Conservation (phyloP, 192 early-diverging fungal genomes). For the Linnemannia schmuckeri region DNA sequence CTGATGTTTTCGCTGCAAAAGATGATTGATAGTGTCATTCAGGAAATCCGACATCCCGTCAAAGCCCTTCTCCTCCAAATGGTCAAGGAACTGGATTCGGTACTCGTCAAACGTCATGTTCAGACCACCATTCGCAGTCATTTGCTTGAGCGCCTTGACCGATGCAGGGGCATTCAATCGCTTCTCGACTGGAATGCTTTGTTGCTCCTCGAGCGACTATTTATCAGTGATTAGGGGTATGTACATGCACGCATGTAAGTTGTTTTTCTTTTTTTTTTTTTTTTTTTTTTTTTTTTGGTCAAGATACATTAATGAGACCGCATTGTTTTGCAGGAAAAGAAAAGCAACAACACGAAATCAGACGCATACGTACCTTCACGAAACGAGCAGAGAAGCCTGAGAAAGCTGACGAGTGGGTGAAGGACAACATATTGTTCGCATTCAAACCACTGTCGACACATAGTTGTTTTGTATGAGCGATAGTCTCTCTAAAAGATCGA, state of each 20-base stretch:
- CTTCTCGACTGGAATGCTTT: conserved; percentile 31
- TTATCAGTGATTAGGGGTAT: neutral
- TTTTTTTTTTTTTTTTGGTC: neutral
- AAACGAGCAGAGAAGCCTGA: conserved; percentile 58
- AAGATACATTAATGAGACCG: conserved; percentile 12
- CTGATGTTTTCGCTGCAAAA: conserved; percentile 34
- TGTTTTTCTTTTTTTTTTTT: neutral
- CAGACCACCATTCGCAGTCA: conserved; percentile 38
- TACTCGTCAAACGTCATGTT: conserved; percentile 54
- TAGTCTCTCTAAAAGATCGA: conserved; percentile 21
- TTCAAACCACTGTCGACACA: conserved; percentile 29
- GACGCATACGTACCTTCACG: conserved; percentile 34
- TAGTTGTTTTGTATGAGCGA: conserved; percentile 16
- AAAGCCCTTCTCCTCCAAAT: conserved; percentile 51
- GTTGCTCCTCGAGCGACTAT: conserved; percentile 18
- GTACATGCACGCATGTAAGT: neutral
- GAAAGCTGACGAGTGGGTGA: conserved; percentile 58
- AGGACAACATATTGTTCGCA: conserved; percentile 31
- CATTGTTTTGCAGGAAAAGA: too few relatives aligned
- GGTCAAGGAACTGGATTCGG: conserved; percentile 55
- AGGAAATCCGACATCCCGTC: conserved; percentile 54
- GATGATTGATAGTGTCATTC: conserved; percentile 39
- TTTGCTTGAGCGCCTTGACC: conserved; percentile 21
- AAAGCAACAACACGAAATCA: neutral
- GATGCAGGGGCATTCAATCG: conserved; percentile 26